Base-by-base conservation (phyloP, 1,284 basidiomycete genomes). In the Schizopora paradoxa region DNA sequence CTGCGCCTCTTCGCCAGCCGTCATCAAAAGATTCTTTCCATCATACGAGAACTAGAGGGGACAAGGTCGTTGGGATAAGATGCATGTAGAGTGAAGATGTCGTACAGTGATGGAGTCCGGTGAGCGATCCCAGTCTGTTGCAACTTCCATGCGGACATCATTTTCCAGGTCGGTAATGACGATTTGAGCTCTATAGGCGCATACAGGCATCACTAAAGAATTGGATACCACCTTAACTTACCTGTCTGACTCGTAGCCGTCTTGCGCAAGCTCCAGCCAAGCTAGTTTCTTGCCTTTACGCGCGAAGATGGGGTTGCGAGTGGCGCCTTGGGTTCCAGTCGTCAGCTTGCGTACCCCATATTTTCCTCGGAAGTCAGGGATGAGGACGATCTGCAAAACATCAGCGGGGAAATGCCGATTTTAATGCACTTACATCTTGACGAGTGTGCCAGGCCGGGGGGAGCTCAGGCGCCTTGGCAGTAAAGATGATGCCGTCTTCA, bases 171-270 rank as follows among this genome's bases (percentile, higher is more conserved):
- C 86, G 56, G 84, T 88, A 10, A 93, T 75, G 40, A 91, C 79
- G 37, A 93, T 74, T 57, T 87, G 83, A 5, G 76, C 74, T 48
- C 84, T 86, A 49, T 4, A 32, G 6, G 7, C 28, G n/a, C 11
- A n/a, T 41, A 18, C 51, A 27, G 14, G 26, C 16, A 23, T 18
- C 41, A 36, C 18, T 22, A 37, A 4, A 51, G 23, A 36, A 21
- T 29, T 26, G 22, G 4, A 21, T 41, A 6, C 2, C n/a, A n/a
- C 19, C 8, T 11, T 19, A 8, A 53, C 61, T 25, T 51, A 79
- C 84, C 82, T 75, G 59, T 88, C 87, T 41, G 84, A 76, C 64
- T 96, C 92, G 57, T 93, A 86, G 1, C 91, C 92, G 58, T 96
- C 91, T 59, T 86, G 62, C 38, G 82, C 80, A 53, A 92, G 76